A percentile compares a stretch with the other conserved stretches of the same genome.
These are phyloP conservation scores for Spizellomyces punctatus DNA, from an alignment of 192 early-diverging fungal species.

Conservation along the genomic window DNA sequence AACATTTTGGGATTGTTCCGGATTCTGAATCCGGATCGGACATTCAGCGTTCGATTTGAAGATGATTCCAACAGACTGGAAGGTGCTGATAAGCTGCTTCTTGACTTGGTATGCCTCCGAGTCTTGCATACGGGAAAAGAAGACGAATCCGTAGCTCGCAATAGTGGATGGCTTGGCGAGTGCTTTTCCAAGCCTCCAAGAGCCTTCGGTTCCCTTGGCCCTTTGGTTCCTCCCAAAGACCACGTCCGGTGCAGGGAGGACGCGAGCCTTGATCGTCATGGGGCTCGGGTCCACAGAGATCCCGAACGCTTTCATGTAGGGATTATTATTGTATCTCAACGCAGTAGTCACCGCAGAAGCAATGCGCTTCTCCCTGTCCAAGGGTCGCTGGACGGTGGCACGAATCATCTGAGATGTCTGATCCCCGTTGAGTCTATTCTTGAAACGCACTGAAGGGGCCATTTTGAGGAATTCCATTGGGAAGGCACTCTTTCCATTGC, in stretches of 20 bases:
- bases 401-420: conserved; percentile 50
- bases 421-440: conserved; percentile 31
- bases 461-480: conserved; percentile 43
- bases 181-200: conserved; percentile 18
- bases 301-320: conserved; percentile 64
- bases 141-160: conserved; percentile 31
- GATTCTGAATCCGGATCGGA: conserved; percentile 37
- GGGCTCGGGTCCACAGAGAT: conserved; percentile 30
- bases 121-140: conserved; percentile 20
- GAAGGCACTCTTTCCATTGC: conserved; percentile 41
- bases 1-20: conserved; percentile 52
- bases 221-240: conserved; percentile 37
- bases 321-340: conserved; percentile 63
- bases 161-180: conserved; percentile 20
- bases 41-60: conserved; percentile 4
- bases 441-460: conserved; percentile 40
- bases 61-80: conserved; percentile 8
- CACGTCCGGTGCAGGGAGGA: conserved; percentile 71
- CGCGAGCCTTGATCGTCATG: conserved; percentile 52
- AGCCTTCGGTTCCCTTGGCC: conserved; percentile 15
- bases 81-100: conserved; percentile 13
- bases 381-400: conserved; percentile 39
- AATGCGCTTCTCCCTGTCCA: conserved; percentile 59
- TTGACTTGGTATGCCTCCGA: conserved; percentile 23
- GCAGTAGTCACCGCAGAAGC: conserved; percentile 47